These are phyloP conservation scores for Metschnikowia kunwiensis DNA, from an alignment of 805 yeast genomes.

Conservation along the genomic window DNA sequence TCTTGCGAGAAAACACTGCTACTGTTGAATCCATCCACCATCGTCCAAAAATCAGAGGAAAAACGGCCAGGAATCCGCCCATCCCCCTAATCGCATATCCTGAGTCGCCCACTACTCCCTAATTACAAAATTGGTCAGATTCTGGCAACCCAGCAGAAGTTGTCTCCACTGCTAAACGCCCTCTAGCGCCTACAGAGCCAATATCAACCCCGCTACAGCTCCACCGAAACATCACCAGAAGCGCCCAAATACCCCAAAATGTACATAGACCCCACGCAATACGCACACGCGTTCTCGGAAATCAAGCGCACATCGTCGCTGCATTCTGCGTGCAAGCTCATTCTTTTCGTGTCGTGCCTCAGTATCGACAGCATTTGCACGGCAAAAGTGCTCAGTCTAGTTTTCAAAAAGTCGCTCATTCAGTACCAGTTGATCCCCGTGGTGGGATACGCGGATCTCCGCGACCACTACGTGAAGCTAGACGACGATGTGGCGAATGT, in stretches of 20 bases:
- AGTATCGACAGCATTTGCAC: constrained; percentile 92
- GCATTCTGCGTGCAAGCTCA: constrained; percentile 88
- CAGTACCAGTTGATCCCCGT: constrained; percentile 90
- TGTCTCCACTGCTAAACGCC: no score
- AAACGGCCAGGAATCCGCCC: no score
- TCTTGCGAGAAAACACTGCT: no score
- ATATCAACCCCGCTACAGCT: no score
- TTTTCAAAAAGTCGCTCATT: constrained; percentile 76
- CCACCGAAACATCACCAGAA: no score
- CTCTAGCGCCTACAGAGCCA: no score
- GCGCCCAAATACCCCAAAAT: constrained; percentile 35
- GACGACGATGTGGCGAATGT: constrained; percentile 77
- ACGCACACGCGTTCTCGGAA: constrained; percentile 61
- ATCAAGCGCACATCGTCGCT: constrained; percentile 72
- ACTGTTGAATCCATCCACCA: no score
- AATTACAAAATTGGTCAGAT: no score
- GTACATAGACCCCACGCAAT: constrained; percentile 73
- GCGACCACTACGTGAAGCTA: constrained; percentile 54
- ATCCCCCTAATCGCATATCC: no score
- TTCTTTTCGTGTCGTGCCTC: constrained; percentile 84
- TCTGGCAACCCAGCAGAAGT: no score
- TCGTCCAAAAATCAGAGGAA: no score
- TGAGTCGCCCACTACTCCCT: no score
- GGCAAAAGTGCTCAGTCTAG: constrained; percentile 65
- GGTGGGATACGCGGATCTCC: constrained; percentile 83